Conservation (phyloP, 2,329 filamentous ascomycete genomes). For the Penicillium sp. region DNA sequence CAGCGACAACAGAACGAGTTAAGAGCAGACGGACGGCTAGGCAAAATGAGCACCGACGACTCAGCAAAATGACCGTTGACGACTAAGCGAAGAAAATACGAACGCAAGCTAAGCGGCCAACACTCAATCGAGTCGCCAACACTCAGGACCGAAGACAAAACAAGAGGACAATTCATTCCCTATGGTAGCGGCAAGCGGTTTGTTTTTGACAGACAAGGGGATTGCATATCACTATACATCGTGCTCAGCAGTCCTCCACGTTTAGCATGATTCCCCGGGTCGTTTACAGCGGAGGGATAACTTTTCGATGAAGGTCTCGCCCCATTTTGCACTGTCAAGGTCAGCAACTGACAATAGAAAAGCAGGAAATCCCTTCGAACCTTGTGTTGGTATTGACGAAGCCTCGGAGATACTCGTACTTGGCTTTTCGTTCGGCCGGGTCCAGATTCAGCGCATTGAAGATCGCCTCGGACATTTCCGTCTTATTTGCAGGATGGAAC, state of each 20-base stretch:
- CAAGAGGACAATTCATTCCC: background rate
- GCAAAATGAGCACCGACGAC: background rate
- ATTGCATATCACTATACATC: background rate
- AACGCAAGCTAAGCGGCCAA: background rate
- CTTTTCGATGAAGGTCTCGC: conserved; percentile 28
- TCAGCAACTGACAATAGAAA: background rate
- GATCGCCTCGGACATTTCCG: conserved; percentile 83
- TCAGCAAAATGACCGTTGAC: background rate
- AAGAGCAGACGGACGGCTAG: background rate
- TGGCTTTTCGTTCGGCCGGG: conserved; percentile 71
- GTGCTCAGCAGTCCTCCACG: background rate
- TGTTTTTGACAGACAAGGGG: background rate
- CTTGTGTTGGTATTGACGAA: conserved; percentile 93
- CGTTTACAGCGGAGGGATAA: conserved; percentile 16
- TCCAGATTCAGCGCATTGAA: conserved; percentile 85
- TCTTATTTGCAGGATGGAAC: conserved; percentile 94
- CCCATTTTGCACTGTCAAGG: conserved; percentile 30
- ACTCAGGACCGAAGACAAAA: background rate
- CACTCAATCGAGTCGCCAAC: background rate
- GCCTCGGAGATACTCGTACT: conserved; percentile 78
- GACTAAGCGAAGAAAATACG: background rate
- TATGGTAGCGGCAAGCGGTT: background rate
- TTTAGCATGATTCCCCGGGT: conserved; percentile 6
- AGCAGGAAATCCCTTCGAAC: conserved; percentile 31
- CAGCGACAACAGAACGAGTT: background rate